phyloP scores from a whole-genome alignment of 331 rosid genomes.

The Quercus tomentella region DNA sequence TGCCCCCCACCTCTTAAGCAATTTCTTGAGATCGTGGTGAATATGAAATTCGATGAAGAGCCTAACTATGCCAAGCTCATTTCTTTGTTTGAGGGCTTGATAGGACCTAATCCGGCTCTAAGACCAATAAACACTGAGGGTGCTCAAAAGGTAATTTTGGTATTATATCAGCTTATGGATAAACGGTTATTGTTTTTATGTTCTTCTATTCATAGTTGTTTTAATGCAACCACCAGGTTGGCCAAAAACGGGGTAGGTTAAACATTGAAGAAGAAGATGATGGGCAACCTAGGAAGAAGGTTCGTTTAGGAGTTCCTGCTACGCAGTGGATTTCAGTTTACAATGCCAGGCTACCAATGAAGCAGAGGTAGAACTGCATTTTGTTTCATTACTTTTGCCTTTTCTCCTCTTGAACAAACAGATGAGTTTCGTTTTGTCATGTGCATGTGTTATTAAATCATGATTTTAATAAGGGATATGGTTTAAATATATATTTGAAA shows the following conservation, averaged over 20 bases:
- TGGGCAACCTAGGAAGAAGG: constrained; percentile 85
- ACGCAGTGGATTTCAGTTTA: constrained; percentile 92
- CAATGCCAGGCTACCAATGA: constrained; percentile 91
- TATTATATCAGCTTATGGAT: neutral
- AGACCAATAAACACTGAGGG: constrained; percentile 87
- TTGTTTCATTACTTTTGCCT: neutral
- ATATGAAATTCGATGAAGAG: constrained; percentile 15
- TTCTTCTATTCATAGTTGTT: neutral
- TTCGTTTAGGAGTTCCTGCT: constrained; percentile 89
- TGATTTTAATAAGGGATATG: neutral
- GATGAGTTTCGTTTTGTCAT: neutral
- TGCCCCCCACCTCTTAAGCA: constrained; percentile 20
- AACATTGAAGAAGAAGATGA: constrained; percentile 78
- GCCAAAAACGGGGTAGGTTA: constrained; percentile 89
- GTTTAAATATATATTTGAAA: neutral
- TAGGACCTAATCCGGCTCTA: constrained; percentile 64
- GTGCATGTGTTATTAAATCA: neutral
- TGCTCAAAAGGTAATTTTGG: constrained; percentile 68
- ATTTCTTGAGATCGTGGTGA: constrained; percentile 11
- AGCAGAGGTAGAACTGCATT: constrained; percentile 64
- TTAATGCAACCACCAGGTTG: constrained; percentile 49
- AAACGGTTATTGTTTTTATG: neutral
- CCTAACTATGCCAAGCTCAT: constrained; percentile 11
- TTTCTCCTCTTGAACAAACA: neutral
- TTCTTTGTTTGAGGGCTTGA: constrained; percentile 8